A percentile compares a stretch with the other conserved stretches of the same genome.
Evolutionary conservation across 1,284 basidiomycete genomes (phyloP).

Genomic region (Gymnopus androsaceus): DNA sequence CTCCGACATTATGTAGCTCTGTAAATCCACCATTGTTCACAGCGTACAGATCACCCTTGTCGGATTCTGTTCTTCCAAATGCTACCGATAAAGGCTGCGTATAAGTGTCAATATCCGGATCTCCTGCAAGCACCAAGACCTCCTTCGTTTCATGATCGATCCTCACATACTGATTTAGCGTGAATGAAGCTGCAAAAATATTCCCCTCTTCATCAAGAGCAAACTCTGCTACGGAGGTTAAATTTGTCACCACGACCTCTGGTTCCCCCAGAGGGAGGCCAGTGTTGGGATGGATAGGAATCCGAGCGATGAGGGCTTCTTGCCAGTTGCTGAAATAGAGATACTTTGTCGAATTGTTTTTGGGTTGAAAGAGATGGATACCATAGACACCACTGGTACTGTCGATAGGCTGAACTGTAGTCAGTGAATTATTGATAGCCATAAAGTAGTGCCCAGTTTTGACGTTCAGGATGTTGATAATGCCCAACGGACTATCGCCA

Average conservation of each 20-base stretch:
- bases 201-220: slow-evolving; percentile 3
- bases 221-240: neutral
- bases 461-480: slow-evolving; percentile 1
- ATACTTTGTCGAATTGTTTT: neutral
- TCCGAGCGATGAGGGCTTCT: neutral
- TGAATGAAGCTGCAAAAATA: slow-evolving; percentile 8
- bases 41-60: neutral
- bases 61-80: neutral
- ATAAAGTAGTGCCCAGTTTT: neutral
- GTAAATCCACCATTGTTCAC: neutral
- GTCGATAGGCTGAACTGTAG: neutral
- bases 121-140: neutral
- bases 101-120: neutral
- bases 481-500: neutral
- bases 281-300: neutral
- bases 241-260: neutral
- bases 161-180: neutral
- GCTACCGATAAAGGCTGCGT: neutral
- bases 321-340: slow-evolving; percentile 1
- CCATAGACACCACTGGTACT: neutral
- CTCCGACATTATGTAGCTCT: neutral
- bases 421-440: slow-evolving; percentile 1
- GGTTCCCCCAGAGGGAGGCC: neutral
- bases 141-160: neutral
- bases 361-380: neutral